Evolutionary conservation across 2,329 filamentous ascomycete genomes (phyloP).

Genomic region (Bertia moriformis): DNA sequence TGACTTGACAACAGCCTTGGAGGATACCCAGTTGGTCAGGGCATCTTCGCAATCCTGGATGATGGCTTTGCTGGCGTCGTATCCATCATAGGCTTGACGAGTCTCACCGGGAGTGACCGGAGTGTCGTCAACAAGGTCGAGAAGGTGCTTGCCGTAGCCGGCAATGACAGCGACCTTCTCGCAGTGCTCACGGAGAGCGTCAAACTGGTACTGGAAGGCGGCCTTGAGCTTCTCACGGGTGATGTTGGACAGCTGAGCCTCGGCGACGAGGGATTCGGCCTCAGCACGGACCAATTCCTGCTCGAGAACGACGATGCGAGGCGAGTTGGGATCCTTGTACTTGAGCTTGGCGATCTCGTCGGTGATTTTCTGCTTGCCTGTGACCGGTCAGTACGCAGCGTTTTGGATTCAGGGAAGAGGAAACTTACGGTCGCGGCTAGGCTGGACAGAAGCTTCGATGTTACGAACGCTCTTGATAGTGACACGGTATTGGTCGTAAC

Average conservation of each 20-base stretch:
- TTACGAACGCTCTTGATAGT: constrained; percentile 99
- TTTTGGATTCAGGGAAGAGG: not conserved
- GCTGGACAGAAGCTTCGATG: constrained; percentile 96
- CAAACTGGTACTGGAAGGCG: constrained; percentile 95
- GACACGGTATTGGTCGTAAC: constrained; percentile 97
- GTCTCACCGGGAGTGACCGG: constrained; percentile 96
- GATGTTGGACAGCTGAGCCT: constrained; percentile 97
- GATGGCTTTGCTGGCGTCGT: constrained; percentile 95
- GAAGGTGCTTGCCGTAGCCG: constrained; percentile 92
- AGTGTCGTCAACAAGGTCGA: constrained; percentile 90
- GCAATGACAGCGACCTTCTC: constrained; percentile 98
- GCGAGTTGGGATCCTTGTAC: constrained; percentile 98
- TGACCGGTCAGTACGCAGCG: constrained; percentile 2
- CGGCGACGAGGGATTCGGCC: constrained; percentile 94
- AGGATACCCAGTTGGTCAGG: constrained; percentile 89
- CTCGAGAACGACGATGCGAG: constrained; percentile 92
- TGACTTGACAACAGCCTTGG: constrained; percentile 75
- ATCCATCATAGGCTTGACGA: constrained; percentile 87
- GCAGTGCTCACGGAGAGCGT: constrained; percentile 89
- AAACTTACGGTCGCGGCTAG: constrained; percentile 78
- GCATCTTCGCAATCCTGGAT: constrained; percentile 98
- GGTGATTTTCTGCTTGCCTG: constrained; percentile 97
- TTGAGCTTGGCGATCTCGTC: constrained; percentile 98
- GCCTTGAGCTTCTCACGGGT: constrained; percentile 99
- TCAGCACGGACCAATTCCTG: constrained; percentile 97